Base-by-base conservation (phyloP, 2,329 filamentous ascomycete species). In the Arthrinium phaeospermum region DNA sequence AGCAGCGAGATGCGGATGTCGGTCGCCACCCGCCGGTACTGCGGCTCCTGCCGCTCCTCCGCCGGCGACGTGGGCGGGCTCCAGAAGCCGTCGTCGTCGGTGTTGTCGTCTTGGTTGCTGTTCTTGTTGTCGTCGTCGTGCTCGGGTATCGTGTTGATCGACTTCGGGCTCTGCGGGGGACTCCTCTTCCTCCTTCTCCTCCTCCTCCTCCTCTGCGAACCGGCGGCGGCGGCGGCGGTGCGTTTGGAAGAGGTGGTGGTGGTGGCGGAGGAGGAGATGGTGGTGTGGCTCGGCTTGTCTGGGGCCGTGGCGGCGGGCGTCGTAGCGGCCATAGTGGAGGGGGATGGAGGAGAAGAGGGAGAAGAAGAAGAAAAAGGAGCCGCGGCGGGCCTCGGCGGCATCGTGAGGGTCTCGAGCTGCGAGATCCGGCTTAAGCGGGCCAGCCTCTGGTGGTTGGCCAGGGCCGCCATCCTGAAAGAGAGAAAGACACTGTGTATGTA, bases 1-100 rank as follows among this genome's bases (percentile, higher is more conserved):
- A 57, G 67, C 41, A 71, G 51, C 24, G 70, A 73, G 4, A 71
- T 73, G 22, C 72, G 70, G 45, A 73, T 71, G 67, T 71, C 70
- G 3, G 72, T 73, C 12, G 41, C 24, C 24, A 73, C 67, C 30
- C 34, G 34, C 64, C 19, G 51, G 34, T 45, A 51, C 24, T 37
- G 46, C 37, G 68, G 68, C 41, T 69, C 68, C n/a, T 46, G 44
- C 7, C 19, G n/a, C 57, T 45, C 27, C 14, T 68, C 24, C 41
- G 30, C 19, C 22, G 67, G 67, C 41, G 67, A 68, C 24, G 67
- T 64, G n/a, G 67, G 67, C 45, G 41, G 41, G 67, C 67, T 46
- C 67, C 67, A 68, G 67, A 68, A 68, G 12, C 19, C 7, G 24
- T 45, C 64, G n/a, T 46, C n/a, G 22, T 14, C 37, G 37, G 27